Conservation (phyloP, 176 grass and related monocot genomes). For the Pontederia paniculata region DNA sequence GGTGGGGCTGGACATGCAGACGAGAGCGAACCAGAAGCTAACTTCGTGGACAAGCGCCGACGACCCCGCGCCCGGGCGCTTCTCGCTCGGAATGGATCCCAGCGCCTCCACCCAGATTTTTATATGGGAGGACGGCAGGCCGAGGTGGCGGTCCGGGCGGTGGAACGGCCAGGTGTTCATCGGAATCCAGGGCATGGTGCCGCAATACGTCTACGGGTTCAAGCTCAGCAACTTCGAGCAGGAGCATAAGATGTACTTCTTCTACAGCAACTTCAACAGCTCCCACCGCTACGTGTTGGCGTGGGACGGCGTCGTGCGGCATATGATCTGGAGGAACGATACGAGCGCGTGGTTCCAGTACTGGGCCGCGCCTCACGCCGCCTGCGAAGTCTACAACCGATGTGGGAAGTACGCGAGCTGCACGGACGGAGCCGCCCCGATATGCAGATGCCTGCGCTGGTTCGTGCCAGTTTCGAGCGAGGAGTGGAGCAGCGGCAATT, state of each 20-base stretch:
- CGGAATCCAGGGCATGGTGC: background rate
- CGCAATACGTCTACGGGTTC: background rate
- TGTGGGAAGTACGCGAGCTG: slow-evolving; percentile 20
- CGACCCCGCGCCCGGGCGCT: slow-evolving; percentile 16
- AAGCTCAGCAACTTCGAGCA: background rate
- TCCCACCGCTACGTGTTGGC: slow-evolving; percentile 1
- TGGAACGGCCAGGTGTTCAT: slow-evolving; percentile 10
- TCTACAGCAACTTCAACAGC: background rate
- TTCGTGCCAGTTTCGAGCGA: slow-evolving; percentile 10
- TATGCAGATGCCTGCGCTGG: slow-evolving; percentile 11
- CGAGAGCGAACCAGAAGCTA: background rate
- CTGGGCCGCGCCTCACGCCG: background rate
- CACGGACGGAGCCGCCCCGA: background rate
- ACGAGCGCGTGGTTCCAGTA: background rate
- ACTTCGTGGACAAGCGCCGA: slow-evolving; percentile 13
- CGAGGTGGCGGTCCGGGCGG: background rate
- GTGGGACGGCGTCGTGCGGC: background rate
- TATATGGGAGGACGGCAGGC: slow-evolving; percentile 5
- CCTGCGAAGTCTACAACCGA: slow-evolving; percentile 2
- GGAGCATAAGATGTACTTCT: background rate
- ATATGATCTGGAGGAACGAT: background rate
- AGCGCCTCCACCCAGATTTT: background rate
- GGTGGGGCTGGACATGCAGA: background rate
- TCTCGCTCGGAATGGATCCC: slow-evolving; percentile 18
- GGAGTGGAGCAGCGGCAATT: slow-evolving; percentile 8